Evolutionary conservation across 176 grass and related monocot species (phyloP).

Genomic region (Oryza meyeriana): DNA sequence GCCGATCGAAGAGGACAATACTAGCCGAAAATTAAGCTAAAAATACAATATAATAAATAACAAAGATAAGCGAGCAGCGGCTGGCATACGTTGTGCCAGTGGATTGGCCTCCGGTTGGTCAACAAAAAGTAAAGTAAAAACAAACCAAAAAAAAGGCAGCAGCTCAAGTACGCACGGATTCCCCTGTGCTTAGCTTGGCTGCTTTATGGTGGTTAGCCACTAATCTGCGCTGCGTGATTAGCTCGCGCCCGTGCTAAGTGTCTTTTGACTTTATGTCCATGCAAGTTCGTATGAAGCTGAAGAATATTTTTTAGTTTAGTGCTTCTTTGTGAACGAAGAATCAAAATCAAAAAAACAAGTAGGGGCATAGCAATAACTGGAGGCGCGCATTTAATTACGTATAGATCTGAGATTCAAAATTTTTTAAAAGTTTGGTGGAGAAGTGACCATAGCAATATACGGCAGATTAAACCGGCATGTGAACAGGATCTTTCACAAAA

Average conservation of each 20-base stretch:
- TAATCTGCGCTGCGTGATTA: constrained; percentile 29
- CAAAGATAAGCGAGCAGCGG: neutral
- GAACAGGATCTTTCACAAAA: neutral
- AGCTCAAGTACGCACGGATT: constrained; percentile 35
- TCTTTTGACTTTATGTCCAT: constrained; percentile 25
- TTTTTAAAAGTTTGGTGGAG: neutral
- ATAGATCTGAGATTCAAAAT: constrained; percentile 24
- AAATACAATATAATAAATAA: neutral
- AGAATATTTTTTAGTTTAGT: neutral
- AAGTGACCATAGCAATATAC: neutral
- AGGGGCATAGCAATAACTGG: neutral
- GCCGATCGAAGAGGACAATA: neutral
- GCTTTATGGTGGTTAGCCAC: neutral
- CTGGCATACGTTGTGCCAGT: neutral
- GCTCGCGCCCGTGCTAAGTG: constrained; percentile 18
- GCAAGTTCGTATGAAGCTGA: neutral
- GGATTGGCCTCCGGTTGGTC: constrained; percentile 10
- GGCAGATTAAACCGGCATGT: neutral
- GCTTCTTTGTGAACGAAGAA: neutral
- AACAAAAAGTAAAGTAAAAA: neutral
- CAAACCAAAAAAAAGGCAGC: neutral
- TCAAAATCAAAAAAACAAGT: neutral
- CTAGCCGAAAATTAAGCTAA: neutral
- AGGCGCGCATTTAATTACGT: neutral
- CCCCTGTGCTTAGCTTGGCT: neutral